Base-by-base conservation (phyloP, 176 grass and related monocot species). In the Triticum timopheevii region DNA sequence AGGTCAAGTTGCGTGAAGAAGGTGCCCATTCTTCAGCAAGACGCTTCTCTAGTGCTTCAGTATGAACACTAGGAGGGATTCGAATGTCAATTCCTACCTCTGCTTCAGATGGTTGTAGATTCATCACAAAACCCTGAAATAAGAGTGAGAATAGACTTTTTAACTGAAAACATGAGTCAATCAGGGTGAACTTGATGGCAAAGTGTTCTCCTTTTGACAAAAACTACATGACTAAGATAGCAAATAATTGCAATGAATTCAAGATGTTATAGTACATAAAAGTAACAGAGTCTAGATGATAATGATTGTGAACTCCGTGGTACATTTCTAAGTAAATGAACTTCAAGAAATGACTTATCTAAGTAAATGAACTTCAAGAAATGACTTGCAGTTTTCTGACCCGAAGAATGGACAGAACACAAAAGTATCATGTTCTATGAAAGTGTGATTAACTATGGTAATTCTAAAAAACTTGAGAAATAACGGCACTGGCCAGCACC, bases 61-160 rank as follows among this genome's bases (percentile, higher is more conserved):
- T 73, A 85, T 94, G 65, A 85, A 65, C 88, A 69, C 65, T 79
- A 80, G 97, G 97, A 74, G 97, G 94, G 27, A 99, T 80, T 64
- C 94, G 87, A 64, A 99, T 79, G 58, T 96, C 97, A 83, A 99
- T 83, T 30, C 97, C 97, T 73, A 99, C 83, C 89, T 99, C 92
- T 78, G 90, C 92, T 93, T 96, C 97, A 83, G 94, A 99, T 85
- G 94, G 97, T 83, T 99, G 94, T 58, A 99, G 87, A 77, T 99
- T 99, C 97, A 99, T 99, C 45, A 99, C 92, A 89, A 99, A 99
- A 79, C 97, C 97, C 94, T 99, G 38, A 84, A 62, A 92, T 88
- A 84, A 69, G 66, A 73, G 30, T 30, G 6, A 7, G 23, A 28
- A 65, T 78, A 61, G 73, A 94, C 13, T 67, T 10, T 68, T 77